These are phyloP conservation scores for Diplotaxis tenuifolia DNA, from an alignment of 345 rosid genomes.

Conservation along the genomic window DNA sequence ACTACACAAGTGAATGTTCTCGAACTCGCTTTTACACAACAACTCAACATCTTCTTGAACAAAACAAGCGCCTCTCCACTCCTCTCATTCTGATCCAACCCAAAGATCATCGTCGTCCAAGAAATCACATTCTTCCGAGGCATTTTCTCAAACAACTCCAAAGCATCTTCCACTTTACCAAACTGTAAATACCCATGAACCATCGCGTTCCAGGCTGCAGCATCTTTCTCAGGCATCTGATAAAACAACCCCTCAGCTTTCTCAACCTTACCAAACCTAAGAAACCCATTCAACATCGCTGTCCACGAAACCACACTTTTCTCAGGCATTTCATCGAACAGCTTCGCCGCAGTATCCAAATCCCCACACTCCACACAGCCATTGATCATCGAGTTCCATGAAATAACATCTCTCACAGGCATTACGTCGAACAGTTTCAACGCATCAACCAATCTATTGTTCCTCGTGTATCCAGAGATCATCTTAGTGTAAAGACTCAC, in stretches of 20 bases:
- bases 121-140: constrained; percentile 65
- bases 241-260: constrained; percentile 54
- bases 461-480: constrained; percentile 45
- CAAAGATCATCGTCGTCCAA: constrained; percentile 81
- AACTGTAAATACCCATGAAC: constrained; percentile 57
- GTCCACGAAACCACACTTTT: constrained; percentile 72
- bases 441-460: constrained; percentile 46
- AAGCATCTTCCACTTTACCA: constrained; percentile 51
- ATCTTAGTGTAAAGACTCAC: constrained; percentile 54
- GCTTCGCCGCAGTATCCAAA: constrained; percentile 38
- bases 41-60: constrained; percentile 51
- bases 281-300: constrained; percentile 62
- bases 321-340: constrained; percentile 71
- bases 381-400: constrained; percentile 70
- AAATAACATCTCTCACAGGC: constrained; percentile 50
- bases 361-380: constrained; percentile 68
- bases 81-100: constrained; percentile 59
- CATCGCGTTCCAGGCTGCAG: constrained; percentile 74
- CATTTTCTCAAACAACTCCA: constrained; percentile 57
- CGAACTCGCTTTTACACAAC: constrained; percentile 43
- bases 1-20: constrained; percentile 57
- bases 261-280: constrained; percentile 51
- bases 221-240: constrained; percentile 61
- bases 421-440: constrained; percentile 48
- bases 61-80: constrained; percentile 49